phyloP scores from a whole-genome alignment of 2,329 filamentous ascomycete species.

The Trichophyton schoenleinii region DNA sequence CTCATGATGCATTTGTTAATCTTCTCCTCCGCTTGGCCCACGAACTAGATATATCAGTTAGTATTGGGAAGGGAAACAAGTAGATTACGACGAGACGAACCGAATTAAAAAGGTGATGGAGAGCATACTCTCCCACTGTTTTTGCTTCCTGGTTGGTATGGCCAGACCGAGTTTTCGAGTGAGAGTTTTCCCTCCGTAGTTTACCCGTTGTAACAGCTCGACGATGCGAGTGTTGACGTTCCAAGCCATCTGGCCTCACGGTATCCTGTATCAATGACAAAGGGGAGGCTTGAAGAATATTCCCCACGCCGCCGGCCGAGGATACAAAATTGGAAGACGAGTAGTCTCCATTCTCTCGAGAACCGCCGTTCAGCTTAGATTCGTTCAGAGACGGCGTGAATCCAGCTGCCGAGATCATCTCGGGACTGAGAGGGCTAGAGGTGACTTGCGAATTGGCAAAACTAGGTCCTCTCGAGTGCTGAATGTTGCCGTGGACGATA shows the following conservation, averaged over 20 bases:
- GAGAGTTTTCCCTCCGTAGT: slow-evolving; percentile 54
- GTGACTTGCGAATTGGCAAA: slow-evolving; percentile 51
- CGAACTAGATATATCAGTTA: slow-evolving; percentile 50
- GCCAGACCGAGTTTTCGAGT: slow-evolving; percentile 63
- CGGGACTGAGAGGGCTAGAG: slow-evolving; percentile 72
- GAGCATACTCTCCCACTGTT: slow-evolving; percentile 93
- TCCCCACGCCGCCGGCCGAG: slow-evolving; percentile 32
- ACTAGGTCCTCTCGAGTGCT: slow-evolving; percentile 83
- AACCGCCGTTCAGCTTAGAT: slow-evolving; percentile 21
- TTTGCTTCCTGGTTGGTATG: slow-evolving; percentile 63
- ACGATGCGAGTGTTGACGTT: slow-evolving; percentile 22
- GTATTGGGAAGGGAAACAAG: not conserved
- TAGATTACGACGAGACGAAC: slow-evolving; percentile 36
- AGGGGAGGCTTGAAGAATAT: slow-evolving; percentile 18
- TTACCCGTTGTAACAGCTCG: slow-evolving; percentile 45
- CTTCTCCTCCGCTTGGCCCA: slow-evolving; percentile 91
- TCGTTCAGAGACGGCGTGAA: slow-evolving; percentile 43
- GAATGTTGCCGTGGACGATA: slow-evolving; percentile 80
- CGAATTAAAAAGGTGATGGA: slow-evolving; percentile 92
- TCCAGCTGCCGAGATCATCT: slow-evolving; percentile 63
- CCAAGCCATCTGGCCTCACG: slow-evolving; percentile 18
- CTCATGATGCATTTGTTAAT: slow-evolving; percentile 76
- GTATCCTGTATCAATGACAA: slow-evolving; percentile 30
- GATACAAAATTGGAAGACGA: slow-evolving; percentile 16
- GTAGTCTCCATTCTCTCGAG: slow-evolving; percentile 23